Evolutionary conservation across 139 green algal species (phyloP), one percentile per base, ranked within the genome.

Genomic region (Closterium sp.): DNA sequence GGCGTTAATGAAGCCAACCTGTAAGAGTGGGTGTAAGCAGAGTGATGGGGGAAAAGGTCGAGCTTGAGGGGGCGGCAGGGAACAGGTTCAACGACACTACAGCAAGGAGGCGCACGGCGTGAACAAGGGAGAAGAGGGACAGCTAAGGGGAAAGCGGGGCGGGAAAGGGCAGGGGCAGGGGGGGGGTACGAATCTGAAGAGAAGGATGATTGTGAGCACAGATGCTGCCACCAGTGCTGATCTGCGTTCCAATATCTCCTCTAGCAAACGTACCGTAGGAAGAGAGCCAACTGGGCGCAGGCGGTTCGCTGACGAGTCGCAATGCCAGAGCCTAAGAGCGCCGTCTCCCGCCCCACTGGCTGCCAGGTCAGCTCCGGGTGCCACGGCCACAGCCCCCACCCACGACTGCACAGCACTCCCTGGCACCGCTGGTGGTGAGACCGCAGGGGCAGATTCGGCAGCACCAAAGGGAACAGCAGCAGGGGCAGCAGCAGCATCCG

Each of bases 311-410:
- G 91, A 66, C 55, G 25, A 81, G 21, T 91, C 90, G 23, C 97
- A 94, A 16, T 81, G 87, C 98, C 98, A 99, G 43, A 99, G 93
- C 35, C 97, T 96, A 28, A 99, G 94, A 6, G 95, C 64, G 4
- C 98, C 98, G 84, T 99, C 97, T 0, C 95, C 97, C 0, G 98
- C 98, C 3, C 98, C 98, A 83, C 94, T 97, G 25, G 97, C 97
- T 84, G 97, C 94, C 9, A 99, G 86, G 91, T 99, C 97, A 16
- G 91, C 96, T 1, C 96, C 96, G 0, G 89, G 88, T 81, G 94
- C 96, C 10, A 95, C 94, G 28, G 95, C 97, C 4, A 99, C 95
- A 4, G 96, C 94, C 38, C 95, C 94, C 38, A 99, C 94, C 97
- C 97, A 99, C 81, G 84, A 87, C 9, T 91, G 94, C 30, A 43